Evolutionary conservation across 169 alveolate species (phyloP).

Genomic region (Miamiensis avidus): DNA sequence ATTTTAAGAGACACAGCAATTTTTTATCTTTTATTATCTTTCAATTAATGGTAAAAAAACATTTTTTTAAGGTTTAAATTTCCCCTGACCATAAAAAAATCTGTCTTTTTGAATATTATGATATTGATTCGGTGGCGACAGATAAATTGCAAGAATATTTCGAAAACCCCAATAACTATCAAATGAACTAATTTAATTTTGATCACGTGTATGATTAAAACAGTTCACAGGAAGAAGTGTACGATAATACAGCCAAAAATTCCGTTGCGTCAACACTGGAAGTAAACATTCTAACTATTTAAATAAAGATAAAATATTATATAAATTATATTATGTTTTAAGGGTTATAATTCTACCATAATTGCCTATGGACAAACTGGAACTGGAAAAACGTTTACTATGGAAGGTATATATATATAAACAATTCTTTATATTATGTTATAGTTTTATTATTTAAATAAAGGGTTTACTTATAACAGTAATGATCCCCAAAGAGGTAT

Average conservation of each 20-base stretch:
- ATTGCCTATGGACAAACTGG: slow-evolving; percentile 88
- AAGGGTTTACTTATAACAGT: slow-evolving; percentile 68
- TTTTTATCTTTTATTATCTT: not conserved
- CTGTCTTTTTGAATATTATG: slow-evolving; percentile 79
- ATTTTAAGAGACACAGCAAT: not conserved
- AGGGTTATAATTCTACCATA: slow-evolving; percentile 78
- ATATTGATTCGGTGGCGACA: slow-evolving; percentile 79
- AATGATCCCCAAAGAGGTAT: slow-evolving; percentile 84
- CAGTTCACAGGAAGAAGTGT: slow-evolving; percentile 78
- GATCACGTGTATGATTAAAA: slow-evolving; percentile 83
- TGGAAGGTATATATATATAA: slow-evolving; percentile 74
- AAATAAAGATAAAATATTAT: not conserved
- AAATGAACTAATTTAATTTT: slow-evolving; percentile 72
- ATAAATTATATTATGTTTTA: not conserved
- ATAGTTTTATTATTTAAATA: too few species aligned
- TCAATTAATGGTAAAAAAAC: slow-evolving; percentile 3
- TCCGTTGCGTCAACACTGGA: slow-evolving; percentile 80
- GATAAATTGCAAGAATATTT: slow-evolving; percentile 71
- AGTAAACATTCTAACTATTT: not conserved
- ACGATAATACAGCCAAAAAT: slow-evolving; percentile 83
- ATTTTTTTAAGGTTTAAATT: slow-evolving; percentile 58
- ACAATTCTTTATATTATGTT: not conserved
- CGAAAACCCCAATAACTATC: slow-evolving; percentile 74
- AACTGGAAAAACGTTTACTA: slow-evolving; percentile 84
- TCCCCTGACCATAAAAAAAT: slow-evolving; percentile 69